Evolutionary conservation across 257 asterid species (phyloP).

Genomic region (Leonotis leonurus): DNA sequence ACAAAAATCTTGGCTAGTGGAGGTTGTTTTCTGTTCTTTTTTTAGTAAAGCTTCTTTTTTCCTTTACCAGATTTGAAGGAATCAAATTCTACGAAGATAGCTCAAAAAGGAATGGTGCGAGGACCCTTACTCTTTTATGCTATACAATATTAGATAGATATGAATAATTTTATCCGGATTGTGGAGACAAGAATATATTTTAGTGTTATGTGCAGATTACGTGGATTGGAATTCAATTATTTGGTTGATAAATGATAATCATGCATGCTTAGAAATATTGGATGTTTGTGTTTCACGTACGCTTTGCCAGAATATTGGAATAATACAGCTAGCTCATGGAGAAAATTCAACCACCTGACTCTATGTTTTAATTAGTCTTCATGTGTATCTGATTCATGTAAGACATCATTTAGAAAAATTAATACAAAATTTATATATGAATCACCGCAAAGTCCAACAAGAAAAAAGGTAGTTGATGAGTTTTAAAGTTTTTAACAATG

Average conservation of each 20-base stretch:
- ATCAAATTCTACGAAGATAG: constrained; percentile 22
- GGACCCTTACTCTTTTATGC: background rate
- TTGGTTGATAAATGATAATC: background rate
- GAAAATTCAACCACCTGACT: background rate
- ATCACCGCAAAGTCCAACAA: too few relatives aligned
- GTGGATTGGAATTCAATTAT: background rate
- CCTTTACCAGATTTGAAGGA: constrained; percentile 11
- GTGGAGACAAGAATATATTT: constrained; percentile 11
- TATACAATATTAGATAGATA: background rate
- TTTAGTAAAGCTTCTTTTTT: background rate
- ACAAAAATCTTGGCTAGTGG: background rate
- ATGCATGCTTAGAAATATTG: background rate
- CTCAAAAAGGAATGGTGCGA: background rate
- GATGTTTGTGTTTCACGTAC: background rate
- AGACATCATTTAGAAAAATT: too few relatives aligned
- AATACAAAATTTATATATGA: too few relatives aligned
- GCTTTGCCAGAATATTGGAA: background rate
- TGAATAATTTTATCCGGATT: constrained; percentile 16
- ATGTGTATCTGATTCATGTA: too few relatives aligned
- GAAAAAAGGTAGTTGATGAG: too few relatives aligned
- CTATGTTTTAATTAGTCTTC: too few relatives aligned
- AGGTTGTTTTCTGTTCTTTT: constrained; percentile 4
- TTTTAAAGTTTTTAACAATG: too few relatives aligned
- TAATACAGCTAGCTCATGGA: background rate
- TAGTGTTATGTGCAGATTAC: background rate